Evolutionary conservation across 108 stramenopile species (phyloP), one percentile per base, ranked within the genome.

Genomic region (Schizochytrium sp.): DNA sequence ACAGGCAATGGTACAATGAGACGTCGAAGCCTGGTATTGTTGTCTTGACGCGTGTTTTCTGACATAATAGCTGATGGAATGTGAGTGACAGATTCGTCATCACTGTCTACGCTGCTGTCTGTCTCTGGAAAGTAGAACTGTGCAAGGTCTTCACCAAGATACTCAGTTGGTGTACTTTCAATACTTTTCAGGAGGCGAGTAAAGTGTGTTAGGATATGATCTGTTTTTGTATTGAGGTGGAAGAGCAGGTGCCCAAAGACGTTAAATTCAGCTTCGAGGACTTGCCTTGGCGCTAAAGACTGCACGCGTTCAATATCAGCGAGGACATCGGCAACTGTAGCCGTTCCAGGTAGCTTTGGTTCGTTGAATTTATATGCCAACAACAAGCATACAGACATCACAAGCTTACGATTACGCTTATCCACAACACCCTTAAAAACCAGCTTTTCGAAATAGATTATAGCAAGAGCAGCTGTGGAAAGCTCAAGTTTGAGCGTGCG

Each of bases 191-290:
- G 3, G 0, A 83, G 76, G 15, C 76, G 47, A 2, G 76, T 55
- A 55, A 83, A 83, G 3, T 83, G 76, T 10, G 76, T 49, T 5
- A 83, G 76, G 28, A 83, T 53, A 42, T 83, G 50, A 7, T 83
- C 76, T 83, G 49, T 83, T 47, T 28, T 83, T 5, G 53, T 28
- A 55, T 83, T 83, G 47, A 83, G 76, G 47, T 83, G 76, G 40
- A 83, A 83, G 76, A 83, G 76, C 76, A 83, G 55, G 76, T 83
- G 76, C 1, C 76, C 76, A 42, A 83, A 83, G 53, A 83, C 76
- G 53, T 49, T 55, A 50, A 83, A 83, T 2, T 83, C 76, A 5
- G 76, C 76, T 2, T 83, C 76, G 3, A 83, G 76, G 17, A 83
- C 76, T 42, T 83, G 76, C 15, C 53, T 17, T 8, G 47, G 76